phyloP scores from a whole-genome alignment of 139 green algal genomes.

The Choricystis sp. region DNA sequence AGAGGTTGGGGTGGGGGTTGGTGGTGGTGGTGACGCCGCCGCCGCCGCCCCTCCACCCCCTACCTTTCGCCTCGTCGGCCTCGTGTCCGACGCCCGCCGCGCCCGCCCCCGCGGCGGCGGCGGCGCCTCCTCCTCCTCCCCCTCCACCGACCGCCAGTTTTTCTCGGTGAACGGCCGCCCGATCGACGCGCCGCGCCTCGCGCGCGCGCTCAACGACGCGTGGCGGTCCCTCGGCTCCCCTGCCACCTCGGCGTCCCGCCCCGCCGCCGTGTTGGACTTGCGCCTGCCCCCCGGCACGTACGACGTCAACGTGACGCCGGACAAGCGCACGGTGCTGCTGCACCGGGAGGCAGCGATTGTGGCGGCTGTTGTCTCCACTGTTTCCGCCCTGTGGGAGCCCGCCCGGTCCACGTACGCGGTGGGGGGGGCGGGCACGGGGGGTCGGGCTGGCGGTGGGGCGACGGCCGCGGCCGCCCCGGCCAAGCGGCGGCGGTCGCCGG shows the following conservation, averaged over 20 bases:
- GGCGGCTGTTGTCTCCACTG: slow-evolving; percentile 28
- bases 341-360: slow-evolving; percentile 30
- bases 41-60: too few relatives aligned
- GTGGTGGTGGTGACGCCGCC: too few relatives aligned
- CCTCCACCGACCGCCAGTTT: slow-evolving; percentile 84
- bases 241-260: slow-evolving; percentile 14
- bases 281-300: slow-evolving; percentile 20
- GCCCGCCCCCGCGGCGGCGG: slow-evolving; percentile 3
- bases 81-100: slow-evolving; percentile 32
- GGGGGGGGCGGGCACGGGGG: slow-evolving; percentile 8
- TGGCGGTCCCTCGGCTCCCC: slow-evolving; percentile 36
- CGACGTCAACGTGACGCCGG: slow-evolving; percentile 93
- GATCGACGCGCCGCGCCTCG: slow-evolving; percentile 67
- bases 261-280: slow-evolving; percentile 61
- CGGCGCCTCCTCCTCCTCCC: too few relatives aligned
- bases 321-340: slow-evolving; percentile 84
- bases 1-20: slow-evolving; percentile 17
- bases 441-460: background rate
- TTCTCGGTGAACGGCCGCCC: slow-evolving; percentile 86
- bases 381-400: slow-evolving; percentile 28
- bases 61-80: slow-evolving; percentile 10
- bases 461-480: background rate
- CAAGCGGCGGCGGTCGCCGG: background rate
- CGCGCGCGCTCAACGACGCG: slow-evolving; percentile 47
- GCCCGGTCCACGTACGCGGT: slow-evolving; percentile 44